Percentiles rank a stretch among this genome's conserved stretches.
These are phyloP conservation scores for Alternaria arbusti DNA, from an alignment of 2,329 filamentous ascomycete species.

Conservation along the genomic window DNA sequence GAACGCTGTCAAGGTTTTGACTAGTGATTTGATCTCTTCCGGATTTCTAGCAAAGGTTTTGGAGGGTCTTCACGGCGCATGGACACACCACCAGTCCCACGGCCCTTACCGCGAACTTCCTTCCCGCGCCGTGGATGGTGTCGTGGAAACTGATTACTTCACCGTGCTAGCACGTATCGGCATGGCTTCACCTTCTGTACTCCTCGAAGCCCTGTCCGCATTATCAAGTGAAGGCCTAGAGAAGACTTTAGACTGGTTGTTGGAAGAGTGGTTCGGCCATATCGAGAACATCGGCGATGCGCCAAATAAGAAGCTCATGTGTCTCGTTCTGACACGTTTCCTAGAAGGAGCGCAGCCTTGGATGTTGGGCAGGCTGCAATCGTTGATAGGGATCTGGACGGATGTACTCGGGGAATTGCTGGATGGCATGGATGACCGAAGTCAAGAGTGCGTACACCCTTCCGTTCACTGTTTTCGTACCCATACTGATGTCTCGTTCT, in stretches of 20 bases:
- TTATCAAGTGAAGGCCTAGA: conserved; percentile 29
- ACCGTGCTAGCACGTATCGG: conserved; percentile 80
- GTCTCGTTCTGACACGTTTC: conserved; percentile 74
- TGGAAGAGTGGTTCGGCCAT: conserved; percentile 70
- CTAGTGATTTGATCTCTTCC: conserved; percentile 63
- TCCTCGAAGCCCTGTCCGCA: conserved; percentile 62
- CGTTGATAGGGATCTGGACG: conserved; percentile 78
- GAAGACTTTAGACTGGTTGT: conserved; percentile 54
- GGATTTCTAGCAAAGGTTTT: conserved; percentile 63
- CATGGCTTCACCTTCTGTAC: conserved; percentile 72
- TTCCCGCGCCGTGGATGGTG: conserved; percentile 71
- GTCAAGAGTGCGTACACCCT: conserved; percentile 38
- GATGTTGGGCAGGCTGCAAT: conserved; percentile 69
- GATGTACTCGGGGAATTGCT: conserved; percentile 70
- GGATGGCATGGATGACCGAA: conserved; percentile 61
- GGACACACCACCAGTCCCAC: conserved; percentile 73
- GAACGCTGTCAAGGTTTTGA: conserved; percentile 57
- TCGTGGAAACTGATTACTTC: conserved; percentile 86
- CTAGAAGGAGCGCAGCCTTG: conserved; percentile 68
- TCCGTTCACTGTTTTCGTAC: background rate
- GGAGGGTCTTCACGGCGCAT: conserved; percentile 50
- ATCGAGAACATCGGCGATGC: conserved; percentile 72
- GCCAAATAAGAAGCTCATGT: conserved; percentile 72
- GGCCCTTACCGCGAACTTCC: conserved; percentile 72
- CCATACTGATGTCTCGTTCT: background rate